These are phyloP conservation scores for Tricholoma saponaceum DNA, from an alignment of 768 basidiomycete species.

Conservation along the genomic window DNA sequence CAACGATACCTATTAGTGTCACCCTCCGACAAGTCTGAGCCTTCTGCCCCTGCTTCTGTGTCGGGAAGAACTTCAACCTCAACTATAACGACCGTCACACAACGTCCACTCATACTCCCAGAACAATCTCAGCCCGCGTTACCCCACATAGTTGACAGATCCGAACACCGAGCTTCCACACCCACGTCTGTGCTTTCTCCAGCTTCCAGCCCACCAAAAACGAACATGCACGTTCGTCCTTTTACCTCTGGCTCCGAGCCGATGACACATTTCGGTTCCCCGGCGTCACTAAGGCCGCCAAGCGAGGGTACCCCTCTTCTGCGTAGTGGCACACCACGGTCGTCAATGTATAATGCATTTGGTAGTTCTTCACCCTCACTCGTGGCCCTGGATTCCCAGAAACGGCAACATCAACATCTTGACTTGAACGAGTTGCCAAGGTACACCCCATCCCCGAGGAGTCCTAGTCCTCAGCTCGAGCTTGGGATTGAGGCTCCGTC, in stretches of 20 bases:
- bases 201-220: background rate
- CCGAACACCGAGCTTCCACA: background rate
- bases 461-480: background rate
- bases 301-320: background rate
- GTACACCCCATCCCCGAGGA: background rate
- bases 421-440: too few species aligned
- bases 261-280: background rate
- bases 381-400: background rate
- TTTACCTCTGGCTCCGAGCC: background rate
- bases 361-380: background rate
- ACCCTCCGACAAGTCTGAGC: background rate
- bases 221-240: background rate
- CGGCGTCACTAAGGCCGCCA: background rate
- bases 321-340: background rate
- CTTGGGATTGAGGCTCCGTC: background rate
- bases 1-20: background rate
- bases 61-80: background rate
- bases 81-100: background rate
- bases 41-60: background rate
- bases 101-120: background rate
- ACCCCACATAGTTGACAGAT: background rate
- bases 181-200: background rate
- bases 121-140: too few species aligned
- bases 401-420: background rate
- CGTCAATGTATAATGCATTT: background rate